Evolutionary conservation across 2,329 filamentous ascomycete species (phyloP).

Genomic region (Byssothecium circinans): DNA sequence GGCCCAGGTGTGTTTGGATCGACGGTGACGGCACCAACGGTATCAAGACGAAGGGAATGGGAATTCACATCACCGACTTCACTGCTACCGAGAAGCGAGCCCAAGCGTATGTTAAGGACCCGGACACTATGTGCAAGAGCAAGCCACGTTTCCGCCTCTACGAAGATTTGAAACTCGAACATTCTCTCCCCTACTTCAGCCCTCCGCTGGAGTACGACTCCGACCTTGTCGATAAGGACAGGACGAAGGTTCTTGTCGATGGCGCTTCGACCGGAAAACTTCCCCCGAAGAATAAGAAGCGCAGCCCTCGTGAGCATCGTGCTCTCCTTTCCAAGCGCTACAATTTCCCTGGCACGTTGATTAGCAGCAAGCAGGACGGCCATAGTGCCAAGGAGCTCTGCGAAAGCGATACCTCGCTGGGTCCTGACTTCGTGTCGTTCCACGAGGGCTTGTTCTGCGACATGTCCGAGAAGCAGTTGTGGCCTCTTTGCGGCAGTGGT

Average conservation of each 20-base stretch:
- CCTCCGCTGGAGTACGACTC: constrained; percentile 17
- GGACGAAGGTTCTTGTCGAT: not conserved
- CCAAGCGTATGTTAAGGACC: constrained; percentile 6
- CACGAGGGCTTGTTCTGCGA: constrained; percentile 38
- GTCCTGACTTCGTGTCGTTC: constrained; percentile 38
- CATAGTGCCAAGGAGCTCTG: constrained; percentile 39
- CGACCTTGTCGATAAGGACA: constrained; percentile 16
- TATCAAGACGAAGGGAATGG: constrained; percentile 13
- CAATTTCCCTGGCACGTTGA: constrained; percentile 8
- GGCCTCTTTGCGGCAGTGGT: constrained; percentile 25
- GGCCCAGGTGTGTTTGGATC: constrained; percentile 16
- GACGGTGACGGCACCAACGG: constrained; percentile 14
- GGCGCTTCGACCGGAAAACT: constrained; percentile 8
- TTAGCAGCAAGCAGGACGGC: constrained; percentile 16
- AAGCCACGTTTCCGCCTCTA: constrained; percentile 20
- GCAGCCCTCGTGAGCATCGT: not conserved
- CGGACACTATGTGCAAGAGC: constrained; percentile 14
- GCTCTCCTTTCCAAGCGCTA: constrained; percentile 4
- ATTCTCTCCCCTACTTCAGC: constrained; percentile 26
- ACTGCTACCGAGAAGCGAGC: constrained; percentile 10
- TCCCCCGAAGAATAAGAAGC: not conserved
- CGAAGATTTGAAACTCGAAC: constrained; percentile 21
- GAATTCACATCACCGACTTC: constrained; percentile 20
- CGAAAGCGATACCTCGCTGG: constrained; percentile 27
- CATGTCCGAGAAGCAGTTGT: constrained; percentile 31